Evolutionary conservation across 805 yeast species (phyloP).

Genomic region (Saturnispora dispora): DNA sequence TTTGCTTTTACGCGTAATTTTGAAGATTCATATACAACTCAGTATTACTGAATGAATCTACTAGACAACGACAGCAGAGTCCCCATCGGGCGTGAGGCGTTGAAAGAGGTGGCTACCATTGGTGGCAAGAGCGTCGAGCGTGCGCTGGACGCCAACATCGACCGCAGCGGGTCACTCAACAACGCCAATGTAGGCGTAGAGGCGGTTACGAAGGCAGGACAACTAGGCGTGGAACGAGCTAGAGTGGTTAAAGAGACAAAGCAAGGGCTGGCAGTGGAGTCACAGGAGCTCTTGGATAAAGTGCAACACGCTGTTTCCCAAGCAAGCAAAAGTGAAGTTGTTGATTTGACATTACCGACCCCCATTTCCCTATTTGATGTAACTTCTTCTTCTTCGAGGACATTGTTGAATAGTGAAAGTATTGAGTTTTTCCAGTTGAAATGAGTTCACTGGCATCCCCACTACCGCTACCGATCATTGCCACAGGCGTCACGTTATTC

Average conservation of each 20-base stretch:
- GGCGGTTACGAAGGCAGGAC: neutral
- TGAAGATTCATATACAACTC: neutral
- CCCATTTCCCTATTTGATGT: neutral
- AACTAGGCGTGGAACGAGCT: neutral
- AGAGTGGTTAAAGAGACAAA: neutral
- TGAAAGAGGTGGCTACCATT: neutral
- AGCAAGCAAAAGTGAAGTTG: neutral
- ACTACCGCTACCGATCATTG: slow-evolving; percentile 9
- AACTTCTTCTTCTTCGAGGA: neutral
- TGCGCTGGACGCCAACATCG: neutral
- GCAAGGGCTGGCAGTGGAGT: neutral
- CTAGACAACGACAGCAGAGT: slow-evolving; percentile 1
- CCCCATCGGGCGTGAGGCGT: neutral
- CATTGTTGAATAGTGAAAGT: neutral
- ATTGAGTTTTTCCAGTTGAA: slow-evolving; percentile 3
- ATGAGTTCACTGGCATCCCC: neutral
- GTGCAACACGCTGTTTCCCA: neutral
- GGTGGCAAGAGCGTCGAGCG: slow-evolving; percentile 1
- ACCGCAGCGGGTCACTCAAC: neutral
- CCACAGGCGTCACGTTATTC: slow-evolving; percentile 8
- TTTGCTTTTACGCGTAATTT: neutral
- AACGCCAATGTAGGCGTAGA: neutral
- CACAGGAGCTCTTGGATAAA: neutral
- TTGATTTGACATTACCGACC: neutral
- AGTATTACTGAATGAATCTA: neutral